Percentiles rank a stretch among this genome's conserved stretches.
phyloP scores from a whole-genome alignment of 139 green algal species.

The Microglena sp. region DNA sequence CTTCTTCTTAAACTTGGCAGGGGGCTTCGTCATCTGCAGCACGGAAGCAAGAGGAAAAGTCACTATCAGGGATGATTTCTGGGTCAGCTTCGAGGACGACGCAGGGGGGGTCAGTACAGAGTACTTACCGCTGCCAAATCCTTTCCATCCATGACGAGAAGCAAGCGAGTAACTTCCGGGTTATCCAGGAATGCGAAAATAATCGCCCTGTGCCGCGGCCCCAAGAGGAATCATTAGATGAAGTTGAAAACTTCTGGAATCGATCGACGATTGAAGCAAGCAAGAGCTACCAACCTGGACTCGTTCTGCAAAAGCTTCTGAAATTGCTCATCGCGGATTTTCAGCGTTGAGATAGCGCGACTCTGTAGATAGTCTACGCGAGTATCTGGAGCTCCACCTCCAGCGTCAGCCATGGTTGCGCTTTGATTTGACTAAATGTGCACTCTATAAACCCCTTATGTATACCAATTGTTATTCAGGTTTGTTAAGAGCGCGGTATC shows the following conservation, averaged over 20 bases:
- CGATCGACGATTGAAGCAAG: not conserved
- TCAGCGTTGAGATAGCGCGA: conserved; percentile 52
- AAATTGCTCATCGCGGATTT: conserved; percentile 49
- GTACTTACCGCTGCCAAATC: conserved; percentile 48
- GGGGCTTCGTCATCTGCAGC: conserved; percentile 50
- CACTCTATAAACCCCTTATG: no score
- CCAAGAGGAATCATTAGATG: no score
- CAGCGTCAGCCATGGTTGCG: conserved; percentile 21
- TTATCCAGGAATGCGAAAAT: conserved; percentile 52
- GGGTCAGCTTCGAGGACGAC: no score
- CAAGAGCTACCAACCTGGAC: conserved; percentile 23
- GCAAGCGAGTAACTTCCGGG: conserved; percentile 28
- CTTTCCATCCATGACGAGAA: conserved; percentile 59
- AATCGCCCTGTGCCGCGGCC: conserved; percentile 39
- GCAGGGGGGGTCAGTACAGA: not conserved
- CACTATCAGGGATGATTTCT: not conserved
- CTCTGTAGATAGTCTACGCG: conserved; percentile 47
- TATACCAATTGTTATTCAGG: no score
- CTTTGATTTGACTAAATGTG: no score
- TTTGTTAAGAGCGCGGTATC: no score
- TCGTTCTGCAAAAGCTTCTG: conserved; percentile 48
- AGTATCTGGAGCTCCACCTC: conserved; percentile 12
- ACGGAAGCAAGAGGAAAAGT: not conserved
- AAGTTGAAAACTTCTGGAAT: not conserved
- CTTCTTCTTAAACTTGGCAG: conserved; percentile 69